These are phyloP conservation scores for Ochetophila trinervis DNA, from an alignment of 306 rosid species.

Conservation along the genomic window DNA sequence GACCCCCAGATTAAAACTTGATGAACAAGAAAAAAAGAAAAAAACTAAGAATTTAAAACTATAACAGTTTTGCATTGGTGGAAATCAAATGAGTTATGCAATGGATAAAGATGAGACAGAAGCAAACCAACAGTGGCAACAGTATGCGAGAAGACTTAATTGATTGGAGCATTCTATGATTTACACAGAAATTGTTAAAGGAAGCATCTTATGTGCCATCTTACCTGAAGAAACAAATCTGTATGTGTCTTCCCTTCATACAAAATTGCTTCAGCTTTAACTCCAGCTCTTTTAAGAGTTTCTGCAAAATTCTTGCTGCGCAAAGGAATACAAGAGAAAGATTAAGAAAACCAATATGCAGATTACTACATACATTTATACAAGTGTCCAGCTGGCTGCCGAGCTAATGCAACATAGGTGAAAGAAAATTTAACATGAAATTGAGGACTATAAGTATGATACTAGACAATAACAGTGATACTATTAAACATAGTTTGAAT, in stretches of 20 bases:
- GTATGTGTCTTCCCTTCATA: slow-evolving; percentile 90
- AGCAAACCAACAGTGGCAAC: neutral
- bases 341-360: neutral
- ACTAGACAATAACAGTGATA: too few relatives aligned
- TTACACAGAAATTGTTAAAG: neutral
- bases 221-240: slow-evolving; percentile 92
- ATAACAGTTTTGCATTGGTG: neutral
- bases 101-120: slow-evolving; percentile 7
- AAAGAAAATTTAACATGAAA: too few relatives aligned
- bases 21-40: neutral
- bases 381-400: too few relatives aligned
- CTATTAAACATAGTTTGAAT: too few relatives aligned
- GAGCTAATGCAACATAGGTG: too few relatives aligned
- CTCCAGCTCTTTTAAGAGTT: slow-evolving; percentile 68
- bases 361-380: too few relatives aligned
- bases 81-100: neutral
- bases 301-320: slow-evolving; percentile 76
- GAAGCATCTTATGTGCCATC: slow-evolving; percentile 5
- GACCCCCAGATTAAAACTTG: neutral
- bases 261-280: slow-evolving; percentile 59
- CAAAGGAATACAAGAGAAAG: slow-evolving; percentile 18
- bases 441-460: too few relatives aligned
- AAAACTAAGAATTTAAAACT: neutral
- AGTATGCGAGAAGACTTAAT: neutral
- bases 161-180: neutral